Evolutionary conservation across 108 stramenopile species (phyloP).

Genomic region (Nitzschia sp.): DNA sequence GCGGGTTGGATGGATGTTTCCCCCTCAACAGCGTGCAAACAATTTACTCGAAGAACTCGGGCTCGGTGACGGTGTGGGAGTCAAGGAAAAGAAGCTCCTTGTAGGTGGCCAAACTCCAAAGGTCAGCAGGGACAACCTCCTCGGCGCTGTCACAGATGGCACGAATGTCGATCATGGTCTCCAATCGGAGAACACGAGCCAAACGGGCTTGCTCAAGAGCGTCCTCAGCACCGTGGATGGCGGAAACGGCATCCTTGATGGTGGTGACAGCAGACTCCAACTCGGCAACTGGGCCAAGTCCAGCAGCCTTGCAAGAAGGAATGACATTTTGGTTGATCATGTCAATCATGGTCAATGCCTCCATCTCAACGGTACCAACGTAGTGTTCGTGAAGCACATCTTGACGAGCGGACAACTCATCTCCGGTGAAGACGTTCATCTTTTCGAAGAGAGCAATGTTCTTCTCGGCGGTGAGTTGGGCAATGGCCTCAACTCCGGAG

Average conservation of each 20-base stretch:
- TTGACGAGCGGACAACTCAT: slow-evolving; percentile 87
- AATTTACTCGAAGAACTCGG: slow-evolving; percentile 47
- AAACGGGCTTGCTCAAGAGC: slow-evolving; percentile 74
- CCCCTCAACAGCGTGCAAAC: neutral
- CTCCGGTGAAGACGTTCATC: slow-evolving; percentile 82
- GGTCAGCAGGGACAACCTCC: slow-evolving; percentile 81
- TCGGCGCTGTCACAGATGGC: slow-evolving; percentile 88
- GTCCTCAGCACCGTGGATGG: slow-evolving; percentile 62
- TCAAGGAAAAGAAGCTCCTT: slow-evolving; percentile 92
- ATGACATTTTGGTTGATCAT: slow-evolving; percentile 95
- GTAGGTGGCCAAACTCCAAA: slow-evolving; percentile 95
- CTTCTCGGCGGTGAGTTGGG: slow-evolving; percentile 72
- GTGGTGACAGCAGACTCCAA: slow-evolving; percentile 65
- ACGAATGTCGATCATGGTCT: slow-evolving; percentile 92
- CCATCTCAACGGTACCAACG: slow-evolving; percentile 91
- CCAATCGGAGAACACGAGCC: slow-evolving; percentile 81
- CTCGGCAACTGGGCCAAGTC: slow-evolving; percentile 63
- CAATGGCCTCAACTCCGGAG: slow-evolving; percentile 91
- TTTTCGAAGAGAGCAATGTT: slow-evolving; percentile 88
- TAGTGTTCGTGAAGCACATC: slow-evolving; percentile 89
- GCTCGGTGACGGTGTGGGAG: slow-evolving; percentile 50
- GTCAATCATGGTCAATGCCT: slow-evolving; percentile 85
- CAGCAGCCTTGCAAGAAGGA: slow-evolving; percentile 80
- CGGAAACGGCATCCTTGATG: slow-evolving; percentile 62
- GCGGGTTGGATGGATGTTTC: too few relatives aligned